These are phyloP conservation scores for Golovinomyces cichoracearum DNA, from an alignment of 2,329 filamentous ascomycete genomes.

Conservation along the genomic window DNA sequence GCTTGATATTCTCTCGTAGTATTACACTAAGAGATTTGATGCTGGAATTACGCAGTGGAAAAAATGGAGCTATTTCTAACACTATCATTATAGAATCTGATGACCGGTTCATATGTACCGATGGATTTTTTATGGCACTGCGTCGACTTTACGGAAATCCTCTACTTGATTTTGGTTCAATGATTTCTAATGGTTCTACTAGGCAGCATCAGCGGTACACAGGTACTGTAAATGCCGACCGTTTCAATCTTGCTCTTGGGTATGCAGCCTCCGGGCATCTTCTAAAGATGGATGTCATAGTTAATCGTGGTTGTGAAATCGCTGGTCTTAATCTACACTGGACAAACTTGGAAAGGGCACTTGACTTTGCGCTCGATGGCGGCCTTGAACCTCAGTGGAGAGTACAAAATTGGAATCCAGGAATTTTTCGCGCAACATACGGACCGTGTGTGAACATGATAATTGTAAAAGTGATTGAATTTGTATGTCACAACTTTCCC, in stretches of 20 bases:
- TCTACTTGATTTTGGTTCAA: slow-evolving; percentile 17
- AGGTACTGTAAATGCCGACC: slow-evolving; percentile 14
- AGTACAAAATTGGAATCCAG: slow-evolving; percentile 11
- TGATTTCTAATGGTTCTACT: slow-evolving; percentile 1
- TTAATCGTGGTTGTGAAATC: slow-evolving; percentile 31
- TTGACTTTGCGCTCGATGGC: slow-evolving; percentile 31
- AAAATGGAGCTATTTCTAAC: slow-evolving; percentile 13
- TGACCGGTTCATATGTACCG: slow-evolving; percentile 27
- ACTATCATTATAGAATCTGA: slow-evolving; percentile 23
- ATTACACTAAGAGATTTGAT: slow-evolving; percentile 16
- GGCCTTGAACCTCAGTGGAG: slow-evolving; percentile 18
- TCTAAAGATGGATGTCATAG: slow-evolving; percentile 28
- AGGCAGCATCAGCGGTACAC: slow-evolving; percentile 14
- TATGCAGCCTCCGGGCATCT: slow-evolving; percentile 37
- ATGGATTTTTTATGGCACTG: slow-evolving; percentile 30
- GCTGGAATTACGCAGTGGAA: slow-evolving; percentile 10
- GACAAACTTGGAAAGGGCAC: slow-evolving; percentile 32
- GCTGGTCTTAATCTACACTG: slow-evolving; percentile 32
- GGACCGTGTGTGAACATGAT: slow-evolving; percentile 29
- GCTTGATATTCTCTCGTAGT: slow-evolving; percentile 29
- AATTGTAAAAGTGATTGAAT: slow-evolving; percentile 29
- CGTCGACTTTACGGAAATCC: slow-evolving; percentile 31
- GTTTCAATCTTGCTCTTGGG: slow-evolving; percentile 30
- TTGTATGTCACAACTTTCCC: slow-evolving; percentile 34
- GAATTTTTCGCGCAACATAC: slow-evolving; percentile 21